These are phyloP conservation scores for Chlorella sp. DNA, from an alignment of 139 green algal genomes.

Conservation along the genomic window DNA sequence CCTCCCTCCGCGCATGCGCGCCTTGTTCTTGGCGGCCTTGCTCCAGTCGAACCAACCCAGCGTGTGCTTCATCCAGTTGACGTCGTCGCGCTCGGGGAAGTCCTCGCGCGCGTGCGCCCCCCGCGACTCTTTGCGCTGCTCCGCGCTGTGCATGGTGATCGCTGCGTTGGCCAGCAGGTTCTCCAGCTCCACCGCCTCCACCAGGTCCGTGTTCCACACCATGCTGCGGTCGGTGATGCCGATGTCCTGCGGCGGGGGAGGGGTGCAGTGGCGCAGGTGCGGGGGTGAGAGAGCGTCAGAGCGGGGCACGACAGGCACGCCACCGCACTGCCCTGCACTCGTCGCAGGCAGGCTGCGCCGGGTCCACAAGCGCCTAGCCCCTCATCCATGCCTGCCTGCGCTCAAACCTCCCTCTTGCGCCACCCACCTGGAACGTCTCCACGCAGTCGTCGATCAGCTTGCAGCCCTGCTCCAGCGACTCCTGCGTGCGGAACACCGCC, in stretches of 20 bases:
- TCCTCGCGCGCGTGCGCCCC: conserved; percentile 97
- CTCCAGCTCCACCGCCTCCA: conserved; percentile 98
- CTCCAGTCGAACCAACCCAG: conserved; percentile 79
- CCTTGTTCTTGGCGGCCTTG: conserved; percentile 26
- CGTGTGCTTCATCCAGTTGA: conserved; percentile 98
- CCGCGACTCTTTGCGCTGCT: conserved; percentile 83
- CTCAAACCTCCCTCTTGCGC: neutral
- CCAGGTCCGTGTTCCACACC: conserved; percentile 95
- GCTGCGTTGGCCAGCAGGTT: conserved; percentile 96
- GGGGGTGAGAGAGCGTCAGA: neutral
- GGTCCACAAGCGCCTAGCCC: too few relatives aligned
- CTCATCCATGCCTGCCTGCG: too few relatives aligned
- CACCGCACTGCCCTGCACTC: too few relatives aligned
- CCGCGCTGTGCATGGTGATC: conserved; percentile 84
- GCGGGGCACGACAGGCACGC: neutral
- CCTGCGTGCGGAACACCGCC: conserved; percentile 94
- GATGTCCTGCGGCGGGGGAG: conserved; percentile 15
- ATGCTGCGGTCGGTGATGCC: conserved; percentile 59
- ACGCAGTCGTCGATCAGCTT: conserved; percentile 87
- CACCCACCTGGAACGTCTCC: conserved; percentile 55
- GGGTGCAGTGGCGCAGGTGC: neutral
- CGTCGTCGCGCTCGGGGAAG: conserved; percentile 89
- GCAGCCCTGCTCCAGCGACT: conserved; percentile 86
- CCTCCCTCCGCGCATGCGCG: too few relatives aligned
- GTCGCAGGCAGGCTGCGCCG: too few relatives aligned